Evolutionary conservation across 768 basidiomycete genomes (phyloP).

Genomic region (Calocera viscosa): DNA sequence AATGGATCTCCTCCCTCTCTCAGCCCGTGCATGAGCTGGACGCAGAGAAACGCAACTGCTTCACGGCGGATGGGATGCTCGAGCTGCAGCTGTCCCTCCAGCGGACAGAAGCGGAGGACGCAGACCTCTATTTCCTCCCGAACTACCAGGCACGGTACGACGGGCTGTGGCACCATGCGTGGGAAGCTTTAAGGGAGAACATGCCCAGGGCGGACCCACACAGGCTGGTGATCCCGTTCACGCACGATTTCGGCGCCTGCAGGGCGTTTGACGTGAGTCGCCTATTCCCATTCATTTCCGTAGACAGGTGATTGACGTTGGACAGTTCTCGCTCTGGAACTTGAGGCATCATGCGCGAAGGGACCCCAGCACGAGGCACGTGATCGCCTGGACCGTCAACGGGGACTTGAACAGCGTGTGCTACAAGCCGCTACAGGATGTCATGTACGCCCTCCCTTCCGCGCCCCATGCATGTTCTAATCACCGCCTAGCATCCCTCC

Average conservation of each 20-base stretch:
- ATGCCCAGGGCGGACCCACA: constrained; percentile 19
- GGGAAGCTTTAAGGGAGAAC: constrained; percentile 19
- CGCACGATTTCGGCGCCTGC: constrained; percentile 29
- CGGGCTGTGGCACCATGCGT: not conserved
- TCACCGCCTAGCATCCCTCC: constrained; percentile 20
- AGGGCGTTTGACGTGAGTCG: constrained; percentile 19
- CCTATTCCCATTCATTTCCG: not conserved
- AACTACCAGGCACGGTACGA: constrained; percentile 23
- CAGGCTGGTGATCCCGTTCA: constrained; percentile 21
- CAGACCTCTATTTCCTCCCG: constrained; percentile 26
- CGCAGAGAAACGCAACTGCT: constrained; percentile 23
- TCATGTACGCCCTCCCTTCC: constrained; percentile 16
- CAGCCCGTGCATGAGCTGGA: constrained; percentile 22
- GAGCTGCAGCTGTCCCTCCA: constrained; percentile 23
- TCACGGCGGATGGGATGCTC: constrained; percentile 26
- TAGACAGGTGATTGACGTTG: not conserved
- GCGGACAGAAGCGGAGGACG: constrained; percentile 16
- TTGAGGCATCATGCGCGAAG: not conserved
- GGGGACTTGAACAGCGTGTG: constrained; percentile 28
- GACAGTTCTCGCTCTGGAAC: not conserved
- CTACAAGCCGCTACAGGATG: constrained; percentile 27
- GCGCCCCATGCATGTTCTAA: not conserved
- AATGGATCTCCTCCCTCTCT: constrained; percentile 17
- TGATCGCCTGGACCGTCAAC: constrained; percentile 25
- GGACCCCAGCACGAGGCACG: constrained; percentile 11